phyloP scores from a whole-genome alignment of 345 rosid species.

The Camelina laxa region DNA sequence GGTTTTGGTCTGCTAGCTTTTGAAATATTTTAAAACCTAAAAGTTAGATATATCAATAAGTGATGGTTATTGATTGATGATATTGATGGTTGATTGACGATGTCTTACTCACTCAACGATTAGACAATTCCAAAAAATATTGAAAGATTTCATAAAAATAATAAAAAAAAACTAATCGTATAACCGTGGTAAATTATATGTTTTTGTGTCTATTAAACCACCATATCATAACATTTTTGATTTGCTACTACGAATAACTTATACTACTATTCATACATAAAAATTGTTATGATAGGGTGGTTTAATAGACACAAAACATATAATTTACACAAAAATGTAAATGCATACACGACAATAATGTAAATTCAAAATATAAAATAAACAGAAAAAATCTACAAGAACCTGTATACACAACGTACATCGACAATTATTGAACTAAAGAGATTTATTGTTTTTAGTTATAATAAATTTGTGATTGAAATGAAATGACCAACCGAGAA shows the following conservation, averaged over 20 bases:
- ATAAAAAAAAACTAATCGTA: too few relatives aligned
- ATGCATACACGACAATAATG: too few relatives aligned
- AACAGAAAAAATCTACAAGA: not conserved
- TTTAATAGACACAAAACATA: too few relatives aligned
- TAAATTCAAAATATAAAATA: not conserved
- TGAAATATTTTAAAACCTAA: not conserved
- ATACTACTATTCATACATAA: too few relatives aligned
- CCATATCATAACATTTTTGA: not conserved
- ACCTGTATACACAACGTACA: conserved; percentile 12
- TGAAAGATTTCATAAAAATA: too few relatives aligned
- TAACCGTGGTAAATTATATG: too few relatives aligned
- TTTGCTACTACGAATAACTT: too few relatives aligned
- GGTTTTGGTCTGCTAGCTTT: conserved; percentile 31
- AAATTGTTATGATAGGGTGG: too few relatives aligned
- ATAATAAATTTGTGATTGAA: not conserved
- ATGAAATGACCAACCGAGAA: conserved; percentile 14
- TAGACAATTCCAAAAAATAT: not conserved
- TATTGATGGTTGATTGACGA: conserved; percentile 12
- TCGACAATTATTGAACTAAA: conserved; percentile 12
- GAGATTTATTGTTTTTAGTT: not conserved
- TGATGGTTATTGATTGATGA: not conserved
- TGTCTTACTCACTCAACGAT: not conserved
- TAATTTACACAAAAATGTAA: too few relatives aligned
- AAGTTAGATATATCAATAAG: not conserved
- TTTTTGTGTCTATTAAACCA: not conserved